Evolutionary conservation across 2,329 filamentous ascomycete species (phyloP), one percentile per base, ranked within the genome.

Genomic region (Fusarium sp.): DNA sequence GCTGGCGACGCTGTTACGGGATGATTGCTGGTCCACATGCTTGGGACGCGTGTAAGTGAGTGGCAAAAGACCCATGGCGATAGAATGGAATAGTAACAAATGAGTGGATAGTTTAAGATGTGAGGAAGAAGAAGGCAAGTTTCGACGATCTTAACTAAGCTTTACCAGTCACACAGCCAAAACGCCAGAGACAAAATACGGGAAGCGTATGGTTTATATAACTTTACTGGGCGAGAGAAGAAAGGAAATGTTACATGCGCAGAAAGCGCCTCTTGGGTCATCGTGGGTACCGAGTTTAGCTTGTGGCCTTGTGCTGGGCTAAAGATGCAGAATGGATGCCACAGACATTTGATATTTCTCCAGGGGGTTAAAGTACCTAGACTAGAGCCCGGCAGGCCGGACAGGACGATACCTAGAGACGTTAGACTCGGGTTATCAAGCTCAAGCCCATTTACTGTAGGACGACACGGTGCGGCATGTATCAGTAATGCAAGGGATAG

Each of bases 11-110:
- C 55, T 65, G 33, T 57, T 66, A 19, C 69, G 60, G 23, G 63
- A 56, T 25, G 68, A 45, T n/a, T 66, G 70, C 41, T 74, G 74
- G 57, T 78, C 78, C 57, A 85, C 80, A 58, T 80, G 75, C 47
- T 79, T 76, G 30, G 84, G 84, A 19, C 83, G 82, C 25, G 81
- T 81, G 67, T 85, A 85, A 62, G 71, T 80, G 50, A 85, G 78
- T 45, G 82, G 75, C 14, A 83, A 75, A 17, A 83, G 64, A 47
- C 67, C 75, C 74, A 71, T 73, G 22, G 9, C 66, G 62, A 32
- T 40, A 7, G 6, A 23, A 53, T 22, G 6, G 19, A 22, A 32
- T 45, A 35, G 19, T 27, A 32, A 22, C 20, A n/a, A 51, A 61
- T 27, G 47, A 70, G 33, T 30, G 32, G 17, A 49, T 30, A 30